These are phyloP conservation scores for Fusarium austroafricanum DNA, from an alignment of 2,329 filamentous ascomycete genomes.

Conservation along the genomic window DNA sequence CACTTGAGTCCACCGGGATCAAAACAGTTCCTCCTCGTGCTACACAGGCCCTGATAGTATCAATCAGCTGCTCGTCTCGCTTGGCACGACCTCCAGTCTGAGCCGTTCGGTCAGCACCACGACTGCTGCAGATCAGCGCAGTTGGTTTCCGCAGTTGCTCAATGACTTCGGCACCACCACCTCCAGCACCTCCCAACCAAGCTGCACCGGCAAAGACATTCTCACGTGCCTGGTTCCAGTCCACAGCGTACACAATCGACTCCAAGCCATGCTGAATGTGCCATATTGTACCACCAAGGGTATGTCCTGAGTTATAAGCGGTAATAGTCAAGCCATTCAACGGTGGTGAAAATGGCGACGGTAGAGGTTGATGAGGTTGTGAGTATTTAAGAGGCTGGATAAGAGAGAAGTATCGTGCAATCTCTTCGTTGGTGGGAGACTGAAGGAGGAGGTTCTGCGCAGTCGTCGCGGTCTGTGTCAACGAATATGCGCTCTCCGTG, in stretches of 20 bases:
- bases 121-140: conserved; percentile 90
- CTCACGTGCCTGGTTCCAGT: conserved; percentile 98
- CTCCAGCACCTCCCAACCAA: conserved; percentile 86
- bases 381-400: conserved; percentile 97
- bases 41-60: conserved; percentile 83
- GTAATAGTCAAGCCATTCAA: conserved; percentile 93
- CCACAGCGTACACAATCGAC: conserved; percentile 96
- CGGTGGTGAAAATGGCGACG: conserved; percentile 88
- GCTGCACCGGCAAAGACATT: conserved; percentile 94
- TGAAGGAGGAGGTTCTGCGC: conserved; percentile 69
- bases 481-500: conserved; percentile 69
- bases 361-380: conserved; percentile 90
- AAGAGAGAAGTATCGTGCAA: conserved; percentile 88
- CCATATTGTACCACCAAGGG: conserved; percentile 97
- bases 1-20: conserved; percentile 94
- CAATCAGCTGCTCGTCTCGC: conserved; percentile 85
- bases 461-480: conserved; percentile 62
- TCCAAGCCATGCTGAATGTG: conserved; percentile 97
- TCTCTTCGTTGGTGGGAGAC: conserved; percentile 86
- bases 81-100: conserved; percentile 79
- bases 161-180: conserved; percentile 87
- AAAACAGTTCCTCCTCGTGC: conserved; percentile 88
- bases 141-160: conserved; percentile 94
- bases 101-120: conserved; percentile 78
- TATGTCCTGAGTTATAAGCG: conserved; percentile 96